Evolutionary conservation across 306 rosid genomes (phyloP).

Genomic region (Rosa multiflora): DNA sequence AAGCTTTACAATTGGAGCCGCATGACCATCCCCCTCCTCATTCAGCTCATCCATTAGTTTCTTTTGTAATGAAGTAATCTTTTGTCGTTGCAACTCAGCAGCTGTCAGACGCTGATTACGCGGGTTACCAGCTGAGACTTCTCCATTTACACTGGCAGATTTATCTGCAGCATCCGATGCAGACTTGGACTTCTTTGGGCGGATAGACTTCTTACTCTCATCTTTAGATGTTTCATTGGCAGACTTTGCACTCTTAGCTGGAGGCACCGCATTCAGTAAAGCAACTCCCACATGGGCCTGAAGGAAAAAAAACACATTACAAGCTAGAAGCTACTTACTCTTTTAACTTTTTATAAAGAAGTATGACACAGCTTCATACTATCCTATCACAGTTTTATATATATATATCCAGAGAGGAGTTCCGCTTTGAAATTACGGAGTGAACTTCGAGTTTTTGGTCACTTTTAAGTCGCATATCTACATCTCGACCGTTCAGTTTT

Average conservation of each 20-base stretch:
- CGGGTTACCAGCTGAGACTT: slow-evolving; percentile 59
- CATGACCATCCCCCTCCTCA: slow-evolving; percentile 91
- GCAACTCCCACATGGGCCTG: slow-evolving; percentile 98
- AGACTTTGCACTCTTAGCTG: slow-evolving; percentile 52
- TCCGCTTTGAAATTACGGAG: no score
- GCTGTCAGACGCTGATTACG: slow-evolving; percentile 46
- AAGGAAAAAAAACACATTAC: neutral
- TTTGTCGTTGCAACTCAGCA: slow-evolving; percentile 71
- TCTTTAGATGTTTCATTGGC: slow-evolving; percentile 59
- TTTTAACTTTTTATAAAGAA: neutral
- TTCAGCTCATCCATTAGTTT: slow-evolving; percentile 89
- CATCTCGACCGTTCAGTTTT: no score
- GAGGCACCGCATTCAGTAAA: slow-evolving; percentile 80
- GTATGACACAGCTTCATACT: neutral
- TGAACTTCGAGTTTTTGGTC: no score
- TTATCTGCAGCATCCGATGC: slow-evolving; percentile 59
- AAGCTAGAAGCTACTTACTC: neutral
- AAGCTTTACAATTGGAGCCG: slow-evolving; percentile 86
- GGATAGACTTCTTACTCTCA: slow-evolving; percentile 52
- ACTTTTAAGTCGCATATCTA: no score
- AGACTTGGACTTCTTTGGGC: slow-evolving; percentile 66
- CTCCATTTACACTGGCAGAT: slow-evolving; percentile 43
- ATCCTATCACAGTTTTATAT: neutral
- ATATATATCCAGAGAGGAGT: no score
- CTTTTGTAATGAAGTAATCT: slow-evolving; percentile 52